These are phyloP conservation scores for Nicotiana tabacum DNA, from an alignment of 257 asterid genomes.

Conservation along the genomic window DNA sequence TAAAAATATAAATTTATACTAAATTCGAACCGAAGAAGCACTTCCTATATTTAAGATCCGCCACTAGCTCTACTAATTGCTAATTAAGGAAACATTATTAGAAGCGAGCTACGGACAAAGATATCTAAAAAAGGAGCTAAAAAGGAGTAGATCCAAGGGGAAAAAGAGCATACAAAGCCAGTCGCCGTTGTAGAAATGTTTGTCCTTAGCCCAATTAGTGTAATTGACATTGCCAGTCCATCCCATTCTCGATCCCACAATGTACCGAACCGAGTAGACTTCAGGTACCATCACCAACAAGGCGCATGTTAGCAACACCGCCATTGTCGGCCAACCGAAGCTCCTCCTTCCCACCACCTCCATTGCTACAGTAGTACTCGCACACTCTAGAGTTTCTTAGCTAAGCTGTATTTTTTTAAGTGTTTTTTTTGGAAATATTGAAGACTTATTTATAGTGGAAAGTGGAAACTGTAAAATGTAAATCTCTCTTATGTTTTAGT, in stretches of 20 bases:
- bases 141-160: constrained; percentile 31
- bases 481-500: not conserved
- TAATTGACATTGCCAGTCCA: constrained; percentile 49
- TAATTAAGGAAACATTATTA: not conserved
- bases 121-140: no score
- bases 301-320: constrained; percentile 34
- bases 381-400: not conserved
- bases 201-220: constrained; percentile 54
- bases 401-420: not conserved
- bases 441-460: not conserved
- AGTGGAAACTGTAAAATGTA: not conserved
- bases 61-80: not conserved
- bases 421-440: not conserved
- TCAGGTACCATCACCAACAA: constrained; percentile 38
- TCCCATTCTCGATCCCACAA: constrained; percentile 41
- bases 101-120: not conserved
- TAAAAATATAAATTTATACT: no score
- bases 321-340: constrained; percentile 26
- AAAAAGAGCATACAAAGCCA: constrained; percentile 57
- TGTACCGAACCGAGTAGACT: constrained; percentile 48
- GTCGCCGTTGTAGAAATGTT: constrained; percentile 56
- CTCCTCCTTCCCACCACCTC: constrained; percentile 28
- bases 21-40: no score
- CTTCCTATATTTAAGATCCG: not conserved
- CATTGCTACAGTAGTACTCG: not conserved